A percentile compares a stretch with the other conserved stretches of the same genome.
Conservation (phyloP, 202 grass and related monocot species). For the Schoenoplectus tabernaemontani region DNA sequence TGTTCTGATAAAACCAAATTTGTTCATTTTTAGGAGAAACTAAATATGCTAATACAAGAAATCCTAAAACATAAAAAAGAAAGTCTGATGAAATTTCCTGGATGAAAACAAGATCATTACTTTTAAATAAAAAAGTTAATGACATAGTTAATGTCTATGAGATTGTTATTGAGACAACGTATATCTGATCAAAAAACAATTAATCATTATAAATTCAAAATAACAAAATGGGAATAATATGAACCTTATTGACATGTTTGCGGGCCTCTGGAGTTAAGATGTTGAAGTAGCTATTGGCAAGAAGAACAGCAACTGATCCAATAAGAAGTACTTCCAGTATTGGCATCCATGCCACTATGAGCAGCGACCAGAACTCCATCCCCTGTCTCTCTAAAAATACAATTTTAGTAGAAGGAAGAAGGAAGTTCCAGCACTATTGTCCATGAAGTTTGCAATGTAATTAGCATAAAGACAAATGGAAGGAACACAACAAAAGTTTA, state of each 20-base stretch:
- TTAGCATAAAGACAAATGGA: background rate
- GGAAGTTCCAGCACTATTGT: background rate
- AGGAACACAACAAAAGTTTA: background rate
- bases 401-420: background rate
- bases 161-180: background rate
- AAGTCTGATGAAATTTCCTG: background rate
- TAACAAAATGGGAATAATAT: background rate
- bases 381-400: background rate
- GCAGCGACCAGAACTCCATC: constrained; percentile 45
- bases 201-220: background rate
- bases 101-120: background rate
- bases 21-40: background rate
- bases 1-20: background rate
- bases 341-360: constrained; percentile 39
- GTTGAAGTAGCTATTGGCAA: constrained; percentile 30
- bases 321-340: constrained; percentile 44
- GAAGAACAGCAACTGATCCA: constrained; percentile 32
- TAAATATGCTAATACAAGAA: background rate
- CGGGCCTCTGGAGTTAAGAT: constrained; percentile 35
- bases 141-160: too few relatives aligned
- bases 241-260: constrained; percentile 49
- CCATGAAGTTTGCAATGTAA: background rate
- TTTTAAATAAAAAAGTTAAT: background rate
- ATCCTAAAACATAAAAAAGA: background rate
- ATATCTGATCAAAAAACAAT: background rate